Evolutionary conservation across 768 basidiomycete species (phyloP), one percentile per base, ranked within the genome.

Genomic region (Lactifluus piperatus): DNA sequence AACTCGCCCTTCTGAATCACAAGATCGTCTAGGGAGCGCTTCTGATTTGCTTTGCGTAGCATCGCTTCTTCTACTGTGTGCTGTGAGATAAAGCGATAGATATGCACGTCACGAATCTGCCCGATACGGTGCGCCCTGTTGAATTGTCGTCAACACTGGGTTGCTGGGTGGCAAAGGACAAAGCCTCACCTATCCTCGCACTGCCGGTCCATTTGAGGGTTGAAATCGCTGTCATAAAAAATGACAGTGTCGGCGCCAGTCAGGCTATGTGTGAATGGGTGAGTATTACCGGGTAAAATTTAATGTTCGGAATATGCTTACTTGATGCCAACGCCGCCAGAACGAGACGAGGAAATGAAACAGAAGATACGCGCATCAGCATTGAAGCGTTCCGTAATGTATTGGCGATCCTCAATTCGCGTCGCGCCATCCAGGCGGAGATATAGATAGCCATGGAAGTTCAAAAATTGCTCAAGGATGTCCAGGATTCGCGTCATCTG

Each of bases 151-250:
- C 39, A 56, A 46, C 34, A 67, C 53, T 62, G 36, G 45, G 37
- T 44, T 29, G n/a, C 30, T 3, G 16, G 14, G 8, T 2, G n/a
- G 39, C 32, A 18, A 16, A 27, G 44, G 14, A 18, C 20, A 41
- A 44, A 4, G n/a, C 66, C 80, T 62, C 68, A 86, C 85, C 88
- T 79, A 72, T 97, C 95, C 72, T 94, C 91, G 66, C 97, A 97
- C 69, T 99, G 95, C 46, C 88, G 78, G 70, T 99, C 95, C 90
- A 95, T 97, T 70, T 97, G 94, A 0, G 94, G 94, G 66, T 92
- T 93, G 77, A 95, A 97, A 71, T 97, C 94, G 60, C 91, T 91
- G 68, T 97, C 95, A 68, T 95, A 98, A 71, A 99, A 94, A 55
- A 99, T 82, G 66, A 99, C 95, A 0, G 97, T 97, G 68, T 95